phyloP scores from a whole-genome alignment of 169 alveolate species.

The Plasmodium ovale region DNA sequence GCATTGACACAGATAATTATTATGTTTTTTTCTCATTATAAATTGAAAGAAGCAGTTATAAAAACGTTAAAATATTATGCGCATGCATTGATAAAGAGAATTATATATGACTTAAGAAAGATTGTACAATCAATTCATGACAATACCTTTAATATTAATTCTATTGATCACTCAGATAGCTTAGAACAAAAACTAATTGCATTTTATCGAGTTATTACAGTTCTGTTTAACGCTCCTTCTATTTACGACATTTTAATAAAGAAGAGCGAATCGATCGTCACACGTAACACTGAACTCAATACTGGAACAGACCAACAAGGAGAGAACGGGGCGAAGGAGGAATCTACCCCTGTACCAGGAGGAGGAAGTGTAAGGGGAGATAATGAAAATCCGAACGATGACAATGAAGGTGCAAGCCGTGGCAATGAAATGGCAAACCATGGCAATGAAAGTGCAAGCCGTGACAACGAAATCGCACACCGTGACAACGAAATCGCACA shows the following conservation, averaged over 20 bases:
- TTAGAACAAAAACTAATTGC: constrained; percentile 73
- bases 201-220: constrained; percentile 56
- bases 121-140: constrained; percentile 41
- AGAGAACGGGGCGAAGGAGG: no score
- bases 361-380: no score
- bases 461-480: no score
- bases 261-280: neutral
- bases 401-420: neutral
- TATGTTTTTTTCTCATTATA: constrained; percentile 69
- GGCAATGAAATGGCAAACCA: no score
- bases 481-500: neutral
- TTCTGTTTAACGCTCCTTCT: constrained; percentile 67
- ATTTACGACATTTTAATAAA: constrained; percentile 31
- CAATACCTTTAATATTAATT: constrained; percentile 26
- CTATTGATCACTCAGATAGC: constrained; percentile 71
- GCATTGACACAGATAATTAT: constrained; percentile 50
- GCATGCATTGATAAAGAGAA: constrained; percentile 41
- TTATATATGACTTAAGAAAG: constrained; percentile 57
- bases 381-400: neutral
- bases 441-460: no score
- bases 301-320: neutral
- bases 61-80: constrained; percentile 67
- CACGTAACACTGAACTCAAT: constrained; percentile 3
- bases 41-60: constrained; percentile 24
- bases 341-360: no score